Base-by-base conservation (phyloP, 2,329 filamentous ascomycete genomes). In the Colletotrichum liaoningense region DNA sequence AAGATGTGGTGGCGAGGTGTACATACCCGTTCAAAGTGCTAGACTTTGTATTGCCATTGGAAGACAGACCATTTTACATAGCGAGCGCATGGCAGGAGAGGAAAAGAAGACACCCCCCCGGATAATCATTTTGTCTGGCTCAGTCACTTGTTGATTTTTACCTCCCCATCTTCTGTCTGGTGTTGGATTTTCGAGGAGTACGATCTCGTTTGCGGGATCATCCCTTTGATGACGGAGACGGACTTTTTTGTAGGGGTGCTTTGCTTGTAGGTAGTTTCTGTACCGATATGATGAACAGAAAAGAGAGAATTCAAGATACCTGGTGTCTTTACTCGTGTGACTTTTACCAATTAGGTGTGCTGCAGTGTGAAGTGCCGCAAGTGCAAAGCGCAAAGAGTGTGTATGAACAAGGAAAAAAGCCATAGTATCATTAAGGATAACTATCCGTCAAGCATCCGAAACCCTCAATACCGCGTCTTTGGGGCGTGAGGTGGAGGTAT, bases 51-150 rank as follows among this genome's bases (percentile, higher is more conserved):
- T 69, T 69, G 59, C 57, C 63, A 46, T 56, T 57, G 62, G 30
- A 35, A 46, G 26, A 33, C 22, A 71, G 60, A 63, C 69, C 70
- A 62, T 54, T 73, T 67, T 71, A 73, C 71, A 71, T 71, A 73
- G 71, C 71, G 67, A 71, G 71, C 67, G 71, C 58, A 66, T 71
- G 71, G 46, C 49, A 54, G 38, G 35, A 70, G 42, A 69, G 8
- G 33, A 46, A 19, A 60, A 52, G 55, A 62, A 52, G 55, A 57
- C 49, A 62, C 22, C 14, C 12, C 12, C 70, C 54, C 56, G 49
- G 62, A 71, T 30, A 19, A 42, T 42, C 38, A 42, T 19, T 66
- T 30, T 58, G 33, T 49, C n/a, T 57, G 71, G 64, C 49, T 65
- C 33, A 57, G 60, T 46, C 63, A 70, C 65, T 54, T 56, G 35